Evolutionary conservation across 768 basidiomycete genomes (phyloP), one percentile per base, ranked within the genome.

Genomic region (Tylopilus sp.): DNA sequence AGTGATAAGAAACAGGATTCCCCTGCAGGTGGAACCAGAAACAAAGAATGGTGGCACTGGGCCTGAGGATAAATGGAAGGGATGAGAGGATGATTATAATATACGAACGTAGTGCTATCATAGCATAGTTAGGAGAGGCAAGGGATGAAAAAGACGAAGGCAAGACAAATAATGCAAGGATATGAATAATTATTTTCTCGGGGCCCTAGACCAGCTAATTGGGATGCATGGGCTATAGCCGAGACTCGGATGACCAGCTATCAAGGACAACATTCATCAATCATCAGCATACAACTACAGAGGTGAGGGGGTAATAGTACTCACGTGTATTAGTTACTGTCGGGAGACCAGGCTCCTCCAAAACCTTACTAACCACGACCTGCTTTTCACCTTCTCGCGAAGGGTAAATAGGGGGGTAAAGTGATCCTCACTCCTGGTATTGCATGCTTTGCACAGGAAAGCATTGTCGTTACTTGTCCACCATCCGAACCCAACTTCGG

Each of bases 371-470:
- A 36, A 47, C 26, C 17, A 19, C 9, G 4, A 26, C 2, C 30
- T 9, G 10, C 33, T 43, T 22, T 53, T 47, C 3, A 36, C 14
- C 38, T 41, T 56, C n/a, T 60, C 34, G 9, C 38, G 45, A 4
- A 63, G 58, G 21, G 50, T 10, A 25, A 58, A 55, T 30, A 58
- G 48, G 0, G 60, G 56, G 0, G 29, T 61, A 44, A 57, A 61
- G 17, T 21, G 43, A 19, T 41, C 37, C 33, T 54, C 50, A 9
- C 33, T 43, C 2, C 7, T 33, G 19, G 4, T 7, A 37, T 24
- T 37, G 31, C 12, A 48, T 16, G 36, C 54, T 38, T 42, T 51
- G 33, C 51, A 52, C 22, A 56, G 7, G 1, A 59, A 17, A 5
- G 44, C 52, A 24, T 41, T 24, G 19, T 58, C 52, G 26, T 51